Evolutionary conservation across 1,139 yeast species (phyloP).

Genomic region (Arxiozyma heterogenica): DNA sequence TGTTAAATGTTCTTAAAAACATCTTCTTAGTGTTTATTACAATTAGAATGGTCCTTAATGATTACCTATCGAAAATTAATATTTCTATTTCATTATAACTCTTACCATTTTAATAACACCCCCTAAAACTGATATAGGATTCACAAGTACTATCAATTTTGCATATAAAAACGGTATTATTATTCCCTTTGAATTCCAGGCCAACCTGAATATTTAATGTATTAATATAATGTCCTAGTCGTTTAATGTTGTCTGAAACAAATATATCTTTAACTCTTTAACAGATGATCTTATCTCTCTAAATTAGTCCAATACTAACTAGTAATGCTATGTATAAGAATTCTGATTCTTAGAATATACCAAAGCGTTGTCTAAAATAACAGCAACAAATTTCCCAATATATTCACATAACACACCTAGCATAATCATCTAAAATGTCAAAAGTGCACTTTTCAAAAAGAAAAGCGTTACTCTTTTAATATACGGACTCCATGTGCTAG

Average conservation of each 20-base stretch:
- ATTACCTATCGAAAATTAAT: not conserved
- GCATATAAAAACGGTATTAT: not conserved
- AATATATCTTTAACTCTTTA: too few relatives aligned
- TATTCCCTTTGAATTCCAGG: too few relatives aligned
- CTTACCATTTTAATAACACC: not conserved
- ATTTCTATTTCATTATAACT: constrained; percentile 1
- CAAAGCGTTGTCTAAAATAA: constrained; percentile 6
- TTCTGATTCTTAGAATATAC: too few relatives aligned
- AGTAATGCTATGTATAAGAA: too few relatives aligned
- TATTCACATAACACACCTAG: not conserved
- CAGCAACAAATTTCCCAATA: constrained; percentile 7
- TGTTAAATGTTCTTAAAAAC: constrained; percentile 3
- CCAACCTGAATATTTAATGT: too few relatives aligned
- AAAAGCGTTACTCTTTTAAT: not conserved
- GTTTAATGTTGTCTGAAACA: too few relatives aligned
- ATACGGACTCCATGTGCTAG: not conserved
- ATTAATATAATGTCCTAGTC: too few relatives aligned
- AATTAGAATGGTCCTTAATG: constrained; percentile 4
- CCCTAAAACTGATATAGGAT: not conserved
- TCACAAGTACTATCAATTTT: constrained; percentile 1
- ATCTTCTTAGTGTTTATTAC: constrained; percentile 5
- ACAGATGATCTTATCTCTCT: too few relatives aligned
- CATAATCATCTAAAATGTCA: constrained; percentile 3
- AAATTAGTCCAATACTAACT: too few relatives aligned
- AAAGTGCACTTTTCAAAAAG: not conserved